Evolutionary conservation across 208 protist genomes (phyloP).

Genomic region (Trypanosoma cruzi): DNA sequence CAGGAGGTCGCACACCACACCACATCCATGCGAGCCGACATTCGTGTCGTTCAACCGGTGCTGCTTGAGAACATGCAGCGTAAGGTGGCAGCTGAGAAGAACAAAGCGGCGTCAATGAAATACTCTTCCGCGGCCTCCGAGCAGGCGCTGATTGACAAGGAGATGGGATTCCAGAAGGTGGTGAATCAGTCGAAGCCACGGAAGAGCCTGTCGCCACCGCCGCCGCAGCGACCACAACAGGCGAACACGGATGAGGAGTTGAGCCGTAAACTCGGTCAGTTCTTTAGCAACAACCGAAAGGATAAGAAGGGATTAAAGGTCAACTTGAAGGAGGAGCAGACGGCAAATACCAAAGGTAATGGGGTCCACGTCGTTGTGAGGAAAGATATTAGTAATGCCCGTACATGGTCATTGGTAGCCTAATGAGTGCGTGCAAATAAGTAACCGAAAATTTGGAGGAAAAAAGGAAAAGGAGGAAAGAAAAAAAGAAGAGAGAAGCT

Average conservation of each 20-base stretch:
- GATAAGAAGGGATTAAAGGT: conserved; percentile 38
- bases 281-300: conserved; percentile 61
- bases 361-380: conserved; percentile 49
- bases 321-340: conserved; percentile 26
- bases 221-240: conserved; percentile 9
- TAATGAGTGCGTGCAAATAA: neutral
- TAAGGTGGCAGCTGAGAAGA: conserved; percentile 7
- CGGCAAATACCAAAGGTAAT: conserved; percentile 8
- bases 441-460: conserved; percentile 9
- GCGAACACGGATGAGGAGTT: conserved; percentile 46
- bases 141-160: conserved; percentile 47
- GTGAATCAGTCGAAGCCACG: conserved; percentile 26
- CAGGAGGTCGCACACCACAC: conserved; percentile 56
- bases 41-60: conserved; percentile 37
- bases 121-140: conserved; percentile 5
- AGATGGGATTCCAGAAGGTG: conserved; percentile 53
- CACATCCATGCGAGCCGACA: conserved; percentile 57
- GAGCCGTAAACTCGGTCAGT: conserved; percentile 70
- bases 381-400: conserved; percentile 49
- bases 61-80: conserved; percentile 51
- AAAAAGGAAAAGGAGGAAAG: neutral
- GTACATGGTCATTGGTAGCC: conserved; percentile 33
- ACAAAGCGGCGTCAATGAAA: neutral
- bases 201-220: conserved; percentile 9
- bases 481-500: neutral